Percentiles rank a stretch among this genome's conserved stretches.
These are phyloP conservation scores for Oryza meyeriana DNA, from an alignment of 176 grass and related monocot species.

Conservation along the genomic window DNA sequence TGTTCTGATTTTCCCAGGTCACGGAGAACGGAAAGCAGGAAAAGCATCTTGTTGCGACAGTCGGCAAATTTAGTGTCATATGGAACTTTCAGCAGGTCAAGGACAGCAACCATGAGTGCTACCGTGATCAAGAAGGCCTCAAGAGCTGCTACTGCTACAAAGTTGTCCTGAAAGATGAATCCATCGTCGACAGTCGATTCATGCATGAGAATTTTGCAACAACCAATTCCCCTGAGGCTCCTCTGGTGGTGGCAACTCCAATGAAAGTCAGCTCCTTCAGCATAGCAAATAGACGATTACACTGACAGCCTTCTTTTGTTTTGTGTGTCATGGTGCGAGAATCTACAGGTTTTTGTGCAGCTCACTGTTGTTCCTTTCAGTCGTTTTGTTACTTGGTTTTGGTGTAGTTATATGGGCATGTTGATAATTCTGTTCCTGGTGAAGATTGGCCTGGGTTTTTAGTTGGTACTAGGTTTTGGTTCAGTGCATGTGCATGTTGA, in stretches of 20 bases:
- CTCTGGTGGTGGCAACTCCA: slow-evolving; percentile 77
- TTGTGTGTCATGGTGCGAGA: background rate
- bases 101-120: slow-evolving; percentile 82
- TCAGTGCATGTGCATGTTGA: background rate
- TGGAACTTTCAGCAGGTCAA: slow-evolving; percentile 90
- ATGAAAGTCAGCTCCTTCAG: slow-evolving; percentile 87
- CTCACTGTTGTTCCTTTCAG: background rate
- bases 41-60: slow-evolving; percentile 72
- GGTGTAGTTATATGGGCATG: background rate
- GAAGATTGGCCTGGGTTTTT: background rate
- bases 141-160: slow-evolving; percentile 99
- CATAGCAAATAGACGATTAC: slow-evolving; percentile 32
- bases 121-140: slow-evolving; percentile 78
- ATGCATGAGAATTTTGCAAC: slow-evolving; percentile 86
- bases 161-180: slow-evolving; percentile 79
- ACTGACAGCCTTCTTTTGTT: background rate
- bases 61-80: slow-evolving; percentile 86
- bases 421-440: background rate
- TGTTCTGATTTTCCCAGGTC: slow-evolving; percentile 48
- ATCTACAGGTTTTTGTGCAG: slow-evolving; percentile 3
- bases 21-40: slow-evolving; percentile 85
- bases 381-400: background rate
- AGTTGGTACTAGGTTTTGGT: background rate
- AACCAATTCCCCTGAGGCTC: slow-evolving; percentile 65
- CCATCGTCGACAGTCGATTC: slow-evolving; percentile 84